Conservation (phyloP, 2,329 filamentous ascomycete species). For the Pleoardoris graminearum region DNA sequence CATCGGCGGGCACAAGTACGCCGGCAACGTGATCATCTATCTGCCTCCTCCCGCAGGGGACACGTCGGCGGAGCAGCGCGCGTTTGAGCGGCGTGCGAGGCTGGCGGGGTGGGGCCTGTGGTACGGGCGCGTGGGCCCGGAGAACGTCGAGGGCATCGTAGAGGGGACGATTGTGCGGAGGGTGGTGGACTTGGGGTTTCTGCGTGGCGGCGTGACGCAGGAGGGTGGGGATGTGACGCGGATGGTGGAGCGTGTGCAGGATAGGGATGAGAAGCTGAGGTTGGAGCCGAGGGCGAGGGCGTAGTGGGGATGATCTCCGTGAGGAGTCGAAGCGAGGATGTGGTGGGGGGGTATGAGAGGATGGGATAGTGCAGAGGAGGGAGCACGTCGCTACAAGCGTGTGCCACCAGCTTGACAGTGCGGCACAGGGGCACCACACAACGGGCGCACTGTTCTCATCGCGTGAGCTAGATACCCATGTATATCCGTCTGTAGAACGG, state of each 20-base stretch:
- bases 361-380: background rate
- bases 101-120: constrained; percentile 75
- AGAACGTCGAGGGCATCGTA: constrained; percentile 75
- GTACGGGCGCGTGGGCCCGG: constrained; percentile 78
- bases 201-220: constrained; percentile 66
- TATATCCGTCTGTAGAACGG: too few relatives aligned
- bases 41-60: constrained; percentile 62
- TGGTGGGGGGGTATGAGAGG: too few relatives aligned
- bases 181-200: constrained; percentile 69
- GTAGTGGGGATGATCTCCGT: too few relatives aligned
- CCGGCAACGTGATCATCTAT: constrained; percentile 83
- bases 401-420: too few relatives aligned
- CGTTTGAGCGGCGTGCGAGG: too few relatives aligned
- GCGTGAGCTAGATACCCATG: too few relatives aligned
- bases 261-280: constrained; percentile 27
- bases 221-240: constrained; percentile 33
- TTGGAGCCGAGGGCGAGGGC: constrained; percentile 29
- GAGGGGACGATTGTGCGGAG: constrained; percentile 70
- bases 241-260: constrained; percentile 32
- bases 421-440: too few relatives aligned
- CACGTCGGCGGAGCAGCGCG: too few relatives aligned
- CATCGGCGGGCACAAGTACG: constrained; percentile 83
- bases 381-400: too few relatives aligned
- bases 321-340: background rate
- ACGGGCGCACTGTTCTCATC: too few relatives aligned